Evolutionary conservation across 192 early-diverging fungal species (phyloP).

Genomic region (Backusella parvicylindrica): DNA sequence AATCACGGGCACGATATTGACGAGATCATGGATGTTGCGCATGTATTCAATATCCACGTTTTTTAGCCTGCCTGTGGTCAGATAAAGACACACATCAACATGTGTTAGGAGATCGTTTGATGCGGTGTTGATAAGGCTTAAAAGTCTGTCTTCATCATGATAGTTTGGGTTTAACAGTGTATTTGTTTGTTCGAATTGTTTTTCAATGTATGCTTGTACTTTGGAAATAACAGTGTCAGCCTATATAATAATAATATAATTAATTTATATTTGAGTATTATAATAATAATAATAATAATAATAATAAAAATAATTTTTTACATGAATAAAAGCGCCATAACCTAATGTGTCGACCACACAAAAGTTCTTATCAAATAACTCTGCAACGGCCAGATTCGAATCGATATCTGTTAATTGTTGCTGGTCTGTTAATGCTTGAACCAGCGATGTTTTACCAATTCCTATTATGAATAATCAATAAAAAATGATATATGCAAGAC

Average conservation of each 20-base stretch:
- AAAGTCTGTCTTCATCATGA: neutral
- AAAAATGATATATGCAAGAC: neutral
- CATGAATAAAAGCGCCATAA: conserved; percentile 29
- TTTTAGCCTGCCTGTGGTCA: conserved; percentile 55
- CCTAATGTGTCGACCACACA: conserved; percentile 34
- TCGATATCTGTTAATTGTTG: neutral
- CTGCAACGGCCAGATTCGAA: neutral
- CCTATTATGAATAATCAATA: conserved; percentile 10
- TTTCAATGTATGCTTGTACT: conserved; percentile 25
- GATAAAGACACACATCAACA: conserved; percentile 48
- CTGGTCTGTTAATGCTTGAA: conserved; percentile 11
- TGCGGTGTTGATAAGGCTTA: conserved; percentile 8
- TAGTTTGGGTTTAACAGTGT: conserved; percentile 16
- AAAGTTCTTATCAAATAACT: conserved; percentile 12
- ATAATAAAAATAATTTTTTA: conserved; percentile 11
- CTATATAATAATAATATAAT: conserved; percentile 1
- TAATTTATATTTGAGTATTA: too few species aligned
- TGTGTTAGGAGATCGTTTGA: conserved; percentile 20
- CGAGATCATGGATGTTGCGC: conserved; percentile 48
- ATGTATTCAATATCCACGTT: conserved; percentile 75
- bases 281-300: neutral
- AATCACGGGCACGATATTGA: conserved; percentile 66
- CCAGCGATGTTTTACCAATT: conserved; percentile 31
- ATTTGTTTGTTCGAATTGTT: conserved; percentile 29
- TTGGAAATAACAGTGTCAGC: conserved; percentile 21